phyloP scores from a whole-genome alignment of 2,329 filamentous ascomycete genomes.

The Clonostachys byssicola region DNA sequence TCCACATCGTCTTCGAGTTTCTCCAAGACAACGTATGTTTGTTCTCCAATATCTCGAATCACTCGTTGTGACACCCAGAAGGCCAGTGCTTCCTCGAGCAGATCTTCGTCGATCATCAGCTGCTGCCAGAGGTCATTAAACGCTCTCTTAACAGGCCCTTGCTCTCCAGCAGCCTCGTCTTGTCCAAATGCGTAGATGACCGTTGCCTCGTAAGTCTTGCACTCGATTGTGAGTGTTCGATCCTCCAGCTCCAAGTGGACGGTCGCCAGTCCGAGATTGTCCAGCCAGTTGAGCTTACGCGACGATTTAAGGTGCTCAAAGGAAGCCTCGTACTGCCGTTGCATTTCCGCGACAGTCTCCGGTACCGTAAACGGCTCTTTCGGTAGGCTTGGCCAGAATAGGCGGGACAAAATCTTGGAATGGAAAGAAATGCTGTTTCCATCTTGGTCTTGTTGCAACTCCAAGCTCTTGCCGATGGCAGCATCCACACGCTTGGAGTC shows the following conservation, averaged over 20 bases:
- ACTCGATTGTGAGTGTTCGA: slow-evolving; percentile 66
- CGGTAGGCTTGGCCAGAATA: slow-evolving; percentile 87
- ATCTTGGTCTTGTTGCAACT: slow-evolving; percentile 5
- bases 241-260: slow-evolving; percentile 83
- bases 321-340: slow-evolving; percentile 66
- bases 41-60: slow-evolving; percentile 49
- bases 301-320: slow-evolving; percentile 80
- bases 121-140: slow-evolving; percentile 50
- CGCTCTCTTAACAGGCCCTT: slow-evolving; percentile 30
- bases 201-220: slow-evolving; percentile 80
- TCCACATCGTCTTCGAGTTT: slow-evolving; percentile 36
- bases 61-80: slow-evolving; percentile 72
- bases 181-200: slow-evolving; percentile 78
- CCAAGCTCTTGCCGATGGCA: slow-evolving; percentile 49
- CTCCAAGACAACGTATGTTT: slow-evolving; percentile 66
- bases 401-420: slow-evolving; percentile 81
- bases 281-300: slow-evolving; percentile 84
- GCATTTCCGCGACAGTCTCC: slow-evolving; percentile 49
- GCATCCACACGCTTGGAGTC: slow-evolving; percentile 75
- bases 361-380: slow-evolving; percentile 67
- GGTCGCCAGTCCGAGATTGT: slow-evolving; percentile 73
- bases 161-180: slow-evolving; percentile 27
- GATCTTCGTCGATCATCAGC: slow-evolving; percentile 70
- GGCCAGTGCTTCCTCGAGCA: slow-evolving; percentile 61
- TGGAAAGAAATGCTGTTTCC: slow-evolving; percentile 45